Base-by-base conservation (phyloP, 1,139 yeast genomes). In the Scheffersomyces cryptocercus region DNA sequence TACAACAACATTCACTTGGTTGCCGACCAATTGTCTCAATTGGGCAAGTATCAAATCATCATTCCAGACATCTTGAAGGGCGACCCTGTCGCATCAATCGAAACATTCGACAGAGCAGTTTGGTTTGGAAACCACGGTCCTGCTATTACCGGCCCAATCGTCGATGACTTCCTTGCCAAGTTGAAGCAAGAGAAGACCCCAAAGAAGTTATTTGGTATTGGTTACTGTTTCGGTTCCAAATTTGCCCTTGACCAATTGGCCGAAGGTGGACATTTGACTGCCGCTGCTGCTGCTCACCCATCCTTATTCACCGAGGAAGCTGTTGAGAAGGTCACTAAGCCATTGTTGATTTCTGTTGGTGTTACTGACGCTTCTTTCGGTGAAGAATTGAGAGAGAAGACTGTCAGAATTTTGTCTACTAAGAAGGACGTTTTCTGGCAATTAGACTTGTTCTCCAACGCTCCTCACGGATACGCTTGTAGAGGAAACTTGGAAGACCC, bases 401-500 rank as follows among this genome's bases (percentile, higher is more conserved):
- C 61, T 9, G 46, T 48, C 39, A 49, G 43, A 10, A 49, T 46
- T 34, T 55, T 58, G 51, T 47, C 51, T 9, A 46, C 46, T 30
- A 55, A 49, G 38, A 46, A 51, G 37, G 54, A 47, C 28, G 79
- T 76, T 30, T 46, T 48, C 24, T 57, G 44, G 50, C 56, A 49
- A 38, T 35, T 55, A 10, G 49, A 51, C 36, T 32, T 58, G 35
- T 58, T 53, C 44, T 40, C 48, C 4, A 59, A 58, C 14, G 58
- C 54, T n/a, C 24, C 44, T 7, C 62, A 58, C 39, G 62, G 62
- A 5, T 58, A 41, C 38, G 53, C 56, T 15, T 49, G 52, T 29
- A 54, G 55, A 67, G 96, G 95, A 47, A 96, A 90, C 61, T 48
- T 75, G 31, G 51, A 70, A 11, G 67, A 68, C 48, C 85, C 88